A percentile compares a stretch with the other conserved stretches of the same genome.
phyloP scores from a whole-genome alignment of 2,329 filamentous ascomycete species.

The Ophiocordyceps camponoti-saundersi region DNA sequence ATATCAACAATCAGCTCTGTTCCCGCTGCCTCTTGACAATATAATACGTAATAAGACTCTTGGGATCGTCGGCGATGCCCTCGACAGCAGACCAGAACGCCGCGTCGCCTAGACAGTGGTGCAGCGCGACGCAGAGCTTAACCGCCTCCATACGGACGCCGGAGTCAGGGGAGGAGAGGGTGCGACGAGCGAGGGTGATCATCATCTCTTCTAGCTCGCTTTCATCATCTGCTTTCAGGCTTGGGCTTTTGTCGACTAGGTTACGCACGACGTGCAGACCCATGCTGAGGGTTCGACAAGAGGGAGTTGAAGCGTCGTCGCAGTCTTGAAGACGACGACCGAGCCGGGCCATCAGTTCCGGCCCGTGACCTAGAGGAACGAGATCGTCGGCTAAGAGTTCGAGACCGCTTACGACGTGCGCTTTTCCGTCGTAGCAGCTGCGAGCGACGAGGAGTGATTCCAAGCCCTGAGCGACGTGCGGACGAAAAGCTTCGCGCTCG shows the following conservation, averaged over 20 bases:
- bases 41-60: constrained; percentile 68
- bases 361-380: constrained; percentile 44
- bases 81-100: constrained; percentile 53
- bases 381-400: constrained; percentile 60
- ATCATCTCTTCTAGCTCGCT: constrained; percentile 35
- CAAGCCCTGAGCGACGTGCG: constrained; percentile 50
- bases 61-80: constrained; percentile 50
- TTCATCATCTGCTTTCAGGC: constrained; percentile 32
- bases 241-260: not conserved
- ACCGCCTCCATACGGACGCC: constrained; percentile 60
- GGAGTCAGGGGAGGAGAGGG: constrained; percentile 42
- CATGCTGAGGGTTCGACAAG: constrained; percentile 39
- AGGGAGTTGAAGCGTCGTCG: constrained; percentile 24
- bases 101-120: constrained; percentile 40
- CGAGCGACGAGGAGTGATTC: constrained; percentile 50
- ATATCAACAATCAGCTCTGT: constrained; percentile 10
- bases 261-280: constrained; percentile 43
- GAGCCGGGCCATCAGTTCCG: constrained; percentile 40
- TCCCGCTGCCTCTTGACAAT: constrained; percentile 55
- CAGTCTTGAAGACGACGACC: constrained; percentile 25
- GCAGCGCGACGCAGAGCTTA: constrained; percentile 58
- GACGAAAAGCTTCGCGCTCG: constrained; percentile 46
- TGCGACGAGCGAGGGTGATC: constrained; percentile 32
- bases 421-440: constrained; percentile 47
- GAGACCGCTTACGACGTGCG: constrained; percentile 57